A percentile compares a stretch with the other conserved stretches of the same genome.
phyloP scores from a whole-genome alignment of 1,284 basidiomycete genomes.

The Puccinia polysora region DNA sequence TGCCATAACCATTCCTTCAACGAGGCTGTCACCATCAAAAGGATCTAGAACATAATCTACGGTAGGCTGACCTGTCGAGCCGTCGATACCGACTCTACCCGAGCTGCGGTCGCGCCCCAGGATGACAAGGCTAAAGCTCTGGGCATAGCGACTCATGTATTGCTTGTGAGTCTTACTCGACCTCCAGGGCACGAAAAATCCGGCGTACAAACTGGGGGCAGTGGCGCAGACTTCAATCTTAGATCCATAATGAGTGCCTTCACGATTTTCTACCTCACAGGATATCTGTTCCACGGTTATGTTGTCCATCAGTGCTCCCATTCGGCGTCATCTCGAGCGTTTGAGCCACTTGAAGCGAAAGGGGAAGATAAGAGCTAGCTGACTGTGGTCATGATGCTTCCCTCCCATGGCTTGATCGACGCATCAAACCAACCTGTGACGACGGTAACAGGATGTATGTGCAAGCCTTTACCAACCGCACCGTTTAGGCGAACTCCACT shows the following conservation, averaged over 20 bases:
- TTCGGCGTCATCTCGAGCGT: not conserved
- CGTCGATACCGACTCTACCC: slow-evolving; percentile 54
- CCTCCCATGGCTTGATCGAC: slow-evolving; percentile 56
- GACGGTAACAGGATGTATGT: slow-evolving; percentile 55
- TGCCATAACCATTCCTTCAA: slow-evolving; percentile 53
- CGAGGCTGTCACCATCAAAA: slow-evolving; percentile 53
- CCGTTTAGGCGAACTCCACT: slow-evolving; percentile 54
- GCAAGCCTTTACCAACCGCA: slow-evolving; percentile 56
- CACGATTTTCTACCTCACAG: slow-evolving; percentile 51
- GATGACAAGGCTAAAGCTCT: slow-evolving; percentile 52
- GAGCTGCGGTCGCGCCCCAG: slow-evolving; percentile 51
- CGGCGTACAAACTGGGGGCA: slow-evolving; percentile 53
- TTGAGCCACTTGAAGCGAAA: not conserved
- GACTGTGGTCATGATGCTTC: slow-evolving; percentile 56
- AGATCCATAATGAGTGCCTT: slow-evolving; percentile 53
- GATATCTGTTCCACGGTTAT: slow-evolving; percentile 11
- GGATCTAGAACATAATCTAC: slow-evolving; percentile 54
- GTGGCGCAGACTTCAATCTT: slow-evolving; percentile 57
- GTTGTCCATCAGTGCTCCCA: not conserved
- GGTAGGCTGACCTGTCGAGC: slow-evolving; percentile 50
- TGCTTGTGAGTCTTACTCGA: slow-evolving; percentile 53
- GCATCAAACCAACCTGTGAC: slow-evolving; percentile 55
- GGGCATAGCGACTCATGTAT: slow-evolving; percentile 51
- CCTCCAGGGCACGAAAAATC: slow-evolving; percentile 52
- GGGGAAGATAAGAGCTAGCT: slow-evolving; percentile 50